Evolutionary conservation across 2,329 filamentous ascomycete genomes (phyloP).

Genomic region (Onygenales sp.): DNA sequence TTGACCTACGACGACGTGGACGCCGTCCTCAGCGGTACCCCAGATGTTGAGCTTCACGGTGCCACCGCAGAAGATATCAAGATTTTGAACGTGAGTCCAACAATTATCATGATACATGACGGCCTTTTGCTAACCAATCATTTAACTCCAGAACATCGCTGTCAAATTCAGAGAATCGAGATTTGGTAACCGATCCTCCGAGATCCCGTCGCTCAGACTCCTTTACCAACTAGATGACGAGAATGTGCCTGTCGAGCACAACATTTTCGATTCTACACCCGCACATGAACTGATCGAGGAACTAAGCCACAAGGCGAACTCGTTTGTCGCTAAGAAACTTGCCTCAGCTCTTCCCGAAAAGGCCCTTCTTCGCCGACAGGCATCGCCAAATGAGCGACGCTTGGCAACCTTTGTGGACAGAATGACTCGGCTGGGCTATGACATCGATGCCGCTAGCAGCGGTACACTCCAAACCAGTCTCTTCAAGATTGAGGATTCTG

Average conservation of each 20-base stretch:
- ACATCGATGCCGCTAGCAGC: constrained; percentile 82
- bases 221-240: constrained; percentile 94
- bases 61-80: constrained; percentile 68
- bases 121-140: not conserved
- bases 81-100: constrained; percentile 57
- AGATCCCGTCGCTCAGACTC: constrained; percentile 76
- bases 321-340: constrained; percentile 78
- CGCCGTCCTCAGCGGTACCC: constrained; percentile 58
- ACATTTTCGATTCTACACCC: constrained; percentile 84
- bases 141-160: constrained; percentile 52
- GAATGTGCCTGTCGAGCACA: constrained; percentile 92
- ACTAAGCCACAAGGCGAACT: constrained; percentile 85
- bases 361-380: constrained; percentile 81
- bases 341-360: constrained; percentile 74
- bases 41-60: constrained; percentile 53
- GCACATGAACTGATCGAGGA: constrained; percentile 94
- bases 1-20: constrained; percentile 81
- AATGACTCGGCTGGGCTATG: constrained; percentile 84
- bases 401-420: constrained; percentile 85
- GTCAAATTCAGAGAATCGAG: constrained; percentile 86
- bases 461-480: constrained; percentile 87
- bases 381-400: constrained; percentile 74
- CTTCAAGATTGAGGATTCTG: constrained; percentile 81
- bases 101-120: not conserved
- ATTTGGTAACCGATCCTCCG: constrained; percentile 67